Evolutionary conservation across 73 alveolate genomes (phyloP).

Genomic region (Paramecium octaurelia): DNA sequence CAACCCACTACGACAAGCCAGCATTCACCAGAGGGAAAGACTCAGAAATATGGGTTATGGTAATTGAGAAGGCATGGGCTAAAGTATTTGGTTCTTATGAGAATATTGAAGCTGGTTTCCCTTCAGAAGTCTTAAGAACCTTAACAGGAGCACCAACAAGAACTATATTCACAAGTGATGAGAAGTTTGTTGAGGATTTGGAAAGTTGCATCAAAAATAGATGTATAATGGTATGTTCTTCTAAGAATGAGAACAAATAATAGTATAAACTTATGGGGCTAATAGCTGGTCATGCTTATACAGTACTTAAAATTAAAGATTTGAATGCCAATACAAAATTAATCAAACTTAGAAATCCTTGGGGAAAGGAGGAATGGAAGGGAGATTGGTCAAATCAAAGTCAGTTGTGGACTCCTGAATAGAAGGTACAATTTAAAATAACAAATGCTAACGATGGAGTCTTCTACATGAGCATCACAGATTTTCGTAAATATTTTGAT

Average conservation of each 20-base stretch:
- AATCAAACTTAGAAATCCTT: slow-evolving; percentile 19
- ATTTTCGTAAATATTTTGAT: not conserved
- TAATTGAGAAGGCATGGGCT: slow-evolving; percentile 97
- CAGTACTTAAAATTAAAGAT: slow-evolving; percentile 24
- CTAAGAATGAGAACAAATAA: slow-evolving; percentile 43
- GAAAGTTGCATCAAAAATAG: slow-evolving; percentile 62
- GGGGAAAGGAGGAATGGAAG: slow-evolving; percentile 55
- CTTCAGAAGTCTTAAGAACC: slow-evolving; percentile 77
- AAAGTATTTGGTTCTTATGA: slow-evolving; percentile 89
- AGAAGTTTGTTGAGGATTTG: slow-evolving; percentile 52
- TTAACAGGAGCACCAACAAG: slow-evolving; percentile 76
- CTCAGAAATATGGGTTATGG: slow-evolving; percentile 91
- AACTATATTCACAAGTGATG: slow-evolving; percentile 59
- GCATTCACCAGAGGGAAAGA: slow-evolving; percentile 82
- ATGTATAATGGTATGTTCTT: slow-evolving; percentile 66
- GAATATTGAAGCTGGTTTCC: slow-evolving; percentile 90
- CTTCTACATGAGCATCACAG: not conserved
- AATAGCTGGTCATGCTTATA: slow-evolving; percentile 76
- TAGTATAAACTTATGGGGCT: slow-evolving; percentile 65
- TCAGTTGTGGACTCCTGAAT: slow-evolving; percentile 85
- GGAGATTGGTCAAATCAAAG: slow-evolving; percentile 95
- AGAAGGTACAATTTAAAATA: slow-evolving; percentile 63
- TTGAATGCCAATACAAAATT: not conserved
- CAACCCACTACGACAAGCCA: slow-evolving; percentile 78
- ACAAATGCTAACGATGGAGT: not conserved